Evolutionary conservation across 306 rosid genomes (phyloP), one percentile per base, ranked within the genome.

Genomic region (Casuarina cunninghamiana): DNA sequence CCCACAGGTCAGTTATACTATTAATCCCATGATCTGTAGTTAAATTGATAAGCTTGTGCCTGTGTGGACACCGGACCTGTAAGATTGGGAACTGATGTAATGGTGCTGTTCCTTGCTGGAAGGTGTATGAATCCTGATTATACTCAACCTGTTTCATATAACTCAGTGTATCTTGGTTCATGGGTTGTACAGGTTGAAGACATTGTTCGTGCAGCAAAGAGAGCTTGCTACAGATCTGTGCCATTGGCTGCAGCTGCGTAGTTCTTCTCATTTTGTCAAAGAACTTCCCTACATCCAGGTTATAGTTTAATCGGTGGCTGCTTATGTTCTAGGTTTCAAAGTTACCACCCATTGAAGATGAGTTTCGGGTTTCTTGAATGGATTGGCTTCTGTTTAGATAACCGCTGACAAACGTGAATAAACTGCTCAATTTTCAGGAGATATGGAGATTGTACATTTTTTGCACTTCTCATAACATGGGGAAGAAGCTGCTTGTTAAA

Each of bases 151-250:
- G 21, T 13, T 42, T 9, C 2, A 6, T 17, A 26, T 58, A 8
- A 58, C 42, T 53, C 17, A 51, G 69, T 53, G 69, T n/a, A 5
- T 78, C 48, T 69, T 76, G 75, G 5, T 77, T 38, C 16, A 48
- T 75, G 82, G 65, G 54, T 86, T 78, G 73, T 80, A 75, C 83
- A 96, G 99, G 74, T 96, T 72, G 99, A 96, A 77, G 98, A 96
- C 83, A 93, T 96, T 68, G 97, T 96, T 77, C 97, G 98, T 61
- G 98, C 96, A 16, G 98, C 96, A 11, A 96, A 96, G 92, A 85
- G 99, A 87, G 94, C 90, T 2, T 93, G 98, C 89, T 80, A 89
- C 84, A 88, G 98, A 87, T 84, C 97, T 65, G 89, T 85, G 37
- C 85, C 91, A 13, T 11, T 84, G 93, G 97, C 97, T 13, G 93